phyloP scores from a whole-genome alignment of 2,329 filamentous ascomycete genomes.

The Claviceps capensis region DNA sequence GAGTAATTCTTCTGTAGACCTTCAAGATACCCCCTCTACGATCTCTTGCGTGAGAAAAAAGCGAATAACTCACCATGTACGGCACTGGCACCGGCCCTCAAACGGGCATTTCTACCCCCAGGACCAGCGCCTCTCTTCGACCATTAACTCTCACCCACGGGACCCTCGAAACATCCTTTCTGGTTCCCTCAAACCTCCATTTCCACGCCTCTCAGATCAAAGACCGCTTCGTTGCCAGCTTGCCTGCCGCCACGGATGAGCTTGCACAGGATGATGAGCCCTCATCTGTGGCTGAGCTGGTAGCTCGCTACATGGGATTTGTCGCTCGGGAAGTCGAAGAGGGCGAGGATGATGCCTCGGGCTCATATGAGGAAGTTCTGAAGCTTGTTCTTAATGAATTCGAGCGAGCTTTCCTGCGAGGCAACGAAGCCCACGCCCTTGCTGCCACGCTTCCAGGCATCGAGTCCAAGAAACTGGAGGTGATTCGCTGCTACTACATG shows the following conservation, averaged over 20 bases:
- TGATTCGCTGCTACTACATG: conserved; percentile 83
- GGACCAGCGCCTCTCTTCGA: conserved; percentile 83
- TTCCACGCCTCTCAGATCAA: conserved; percentile 93
- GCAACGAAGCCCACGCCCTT: conserved; percentile 91
- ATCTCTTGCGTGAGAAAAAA: background rate
- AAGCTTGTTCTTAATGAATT: conserved; percentile 92
- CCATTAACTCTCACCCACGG: conserved; percentile 86
- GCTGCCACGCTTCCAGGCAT: conserved; percentile 80
- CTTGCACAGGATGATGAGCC: conserved; percentile 96
- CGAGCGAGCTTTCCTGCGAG: conserved; percentile 83
- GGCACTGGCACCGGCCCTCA: conserved; percentile 70
- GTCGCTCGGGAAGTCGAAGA: conserved; percentile 81
- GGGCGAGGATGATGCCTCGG: conserved; percentile 77
- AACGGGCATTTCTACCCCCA: conserved; percentile 92
- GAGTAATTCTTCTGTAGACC: conserved; percentile 10
- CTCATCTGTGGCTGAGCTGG: conserved; percentile 85
- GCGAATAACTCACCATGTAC: conserved; percentile 52
- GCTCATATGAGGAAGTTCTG: conserved; percentile 82
- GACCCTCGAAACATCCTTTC: conserved; percentile 88
- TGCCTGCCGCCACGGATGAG: conserved; percentile 90
- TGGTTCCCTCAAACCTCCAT: conserved; percentile 88
- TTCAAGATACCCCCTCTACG: conserved; percentile 27
- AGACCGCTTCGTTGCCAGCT: conserved; percentile 71
- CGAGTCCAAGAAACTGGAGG: conserved; percentile 78
- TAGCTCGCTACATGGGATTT: conserved; percentile 86